Conservation (phyloP, 148 eudicot genomes). For the Cornus suecica region DNA sequence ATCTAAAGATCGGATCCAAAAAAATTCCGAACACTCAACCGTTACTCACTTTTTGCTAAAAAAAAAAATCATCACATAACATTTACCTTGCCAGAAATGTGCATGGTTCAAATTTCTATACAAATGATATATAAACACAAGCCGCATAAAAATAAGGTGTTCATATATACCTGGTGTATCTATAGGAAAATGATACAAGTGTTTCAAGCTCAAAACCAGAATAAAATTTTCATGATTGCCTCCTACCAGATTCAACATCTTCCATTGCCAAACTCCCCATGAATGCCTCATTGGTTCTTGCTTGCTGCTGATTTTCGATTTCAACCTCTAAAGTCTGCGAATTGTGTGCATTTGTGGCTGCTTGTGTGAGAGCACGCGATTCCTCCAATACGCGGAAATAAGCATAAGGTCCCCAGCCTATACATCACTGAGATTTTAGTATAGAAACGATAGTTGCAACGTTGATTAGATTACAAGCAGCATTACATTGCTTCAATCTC, state of each 20-base stretch:
- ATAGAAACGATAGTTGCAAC: neutral
- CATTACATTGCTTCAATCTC: neutral
- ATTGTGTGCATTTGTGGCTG: conserved; percentile 8
- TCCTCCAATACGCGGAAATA: conserved; percentile 25
- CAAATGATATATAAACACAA: neutral
- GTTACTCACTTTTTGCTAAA: neutral
- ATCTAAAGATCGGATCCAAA: too few species aligned
- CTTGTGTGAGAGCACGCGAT: conserved; percentile 11
- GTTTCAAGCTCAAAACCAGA: neutral
- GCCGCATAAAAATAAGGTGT: neutral
- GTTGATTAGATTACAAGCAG: neutral
- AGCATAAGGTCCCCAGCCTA: conserved; percentile 35
- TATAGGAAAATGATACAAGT: neutral
- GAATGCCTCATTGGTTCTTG: conserved; percentile 15
- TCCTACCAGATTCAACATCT: conserved; percentile 31
- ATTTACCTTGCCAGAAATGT: neutral
- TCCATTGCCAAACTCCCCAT: conserved; percentile 11
- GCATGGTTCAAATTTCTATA: neutral
- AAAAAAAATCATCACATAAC: neutral
- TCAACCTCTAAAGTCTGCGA: conserved; percentile 7
- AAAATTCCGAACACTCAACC: neutral
- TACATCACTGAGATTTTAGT: too few species aligned
- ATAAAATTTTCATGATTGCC: conserved; percentile 10
- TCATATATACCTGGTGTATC: neutral
- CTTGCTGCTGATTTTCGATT: conserved; percentile 7